Percentiles rank a stretch among this genome's conserved stretches.
phyloP scores from a whole-genome alignment of 2,329 filamentous ascomycete species.

The Setomelanomma holmii region DNA sequence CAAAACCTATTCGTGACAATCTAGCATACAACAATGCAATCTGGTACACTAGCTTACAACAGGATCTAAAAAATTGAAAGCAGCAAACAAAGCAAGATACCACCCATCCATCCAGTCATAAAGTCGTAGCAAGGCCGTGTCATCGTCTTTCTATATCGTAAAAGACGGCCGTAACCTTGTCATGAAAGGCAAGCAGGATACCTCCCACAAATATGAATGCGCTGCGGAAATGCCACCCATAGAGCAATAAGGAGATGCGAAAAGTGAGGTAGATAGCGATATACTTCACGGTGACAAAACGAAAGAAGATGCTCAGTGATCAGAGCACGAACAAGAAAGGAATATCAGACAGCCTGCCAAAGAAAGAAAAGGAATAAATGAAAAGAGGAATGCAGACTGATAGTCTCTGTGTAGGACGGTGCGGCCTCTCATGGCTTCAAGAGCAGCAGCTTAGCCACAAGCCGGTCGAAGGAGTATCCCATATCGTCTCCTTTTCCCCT shows the following conservation, averaged over 20 bases:
- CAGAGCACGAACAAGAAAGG: no score
- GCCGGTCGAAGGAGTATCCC: conserved; percentile 47
- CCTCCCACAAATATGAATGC: no score
- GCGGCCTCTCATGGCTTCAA: conserved; percentile 9
- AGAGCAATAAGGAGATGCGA: no score
- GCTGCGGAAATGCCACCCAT: no score
- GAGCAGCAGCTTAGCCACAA: conserved; percentile 44
- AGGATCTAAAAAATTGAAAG: conserved; percentile 2
- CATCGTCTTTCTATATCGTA: neutral
- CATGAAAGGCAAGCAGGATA: conserved; percentile 2
- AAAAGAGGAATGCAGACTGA: neutral
- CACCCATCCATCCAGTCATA: neutral
- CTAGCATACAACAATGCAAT: neutral
- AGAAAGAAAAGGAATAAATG: neutral
- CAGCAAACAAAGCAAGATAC: neutral
- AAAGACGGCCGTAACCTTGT: conserved; percentile 4
- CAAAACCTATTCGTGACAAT: neutral
- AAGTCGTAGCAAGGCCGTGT: conserved; percentile 7
- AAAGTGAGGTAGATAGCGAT: no score
- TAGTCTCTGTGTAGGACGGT: neutral
- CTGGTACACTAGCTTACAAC: neutral
- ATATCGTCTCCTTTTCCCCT: conserved; percentile 37
- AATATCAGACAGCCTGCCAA: no score
- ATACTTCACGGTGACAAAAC: no score
- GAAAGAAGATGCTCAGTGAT: no score